These are phyloP conservation scores for Leccinum subtestaceum DNA, from an alignment of 768 basidiomycete genomes.

Conservation along the genomic window DNA sequence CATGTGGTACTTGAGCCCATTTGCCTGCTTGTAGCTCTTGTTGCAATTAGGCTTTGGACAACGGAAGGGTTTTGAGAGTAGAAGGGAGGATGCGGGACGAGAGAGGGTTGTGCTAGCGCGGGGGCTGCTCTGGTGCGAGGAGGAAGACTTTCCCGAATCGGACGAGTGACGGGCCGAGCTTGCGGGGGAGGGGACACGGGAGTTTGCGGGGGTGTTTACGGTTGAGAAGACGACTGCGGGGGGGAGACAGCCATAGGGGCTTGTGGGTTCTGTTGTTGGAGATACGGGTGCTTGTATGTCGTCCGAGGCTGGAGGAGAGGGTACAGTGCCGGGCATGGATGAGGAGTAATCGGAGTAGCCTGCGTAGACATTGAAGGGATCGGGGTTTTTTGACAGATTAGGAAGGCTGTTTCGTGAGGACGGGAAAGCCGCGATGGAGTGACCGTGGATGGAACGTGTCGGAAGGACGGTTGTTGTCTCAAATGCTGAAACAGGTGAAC, in stretches of 20 bases:
- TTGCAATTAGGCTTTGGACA: conserved; percentile 96
- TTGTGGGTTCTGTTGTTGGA: conserved; percentile 33
- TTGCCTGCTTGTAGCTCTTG: conserved; percentile 95
- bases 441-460: conserved; percentile 39
- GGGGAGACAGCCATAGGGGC: conserved; percentile 52
- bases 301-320: conserved; percentile 32
- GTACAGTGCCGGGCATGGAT: conserved; percentile 55
- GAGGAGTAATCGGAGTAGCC: conserved; percentile 65
- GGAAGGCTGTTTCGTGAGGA: conserved; percentile 29
- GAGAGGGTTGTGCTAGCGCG: conserved; percentile 48
- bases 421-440: conserved; percentile 35
- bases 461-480: conserved; percentile 55
- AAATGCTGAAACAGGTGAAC: conserved; percentile 45
- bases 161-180: conserved; percentile 23
- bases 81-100: conserved; percentile 53
- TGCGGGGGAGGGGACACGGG: conserved; percentile 38
- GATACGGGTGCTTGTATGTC: conserved; percentile 27
- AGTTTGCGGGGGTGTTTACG: conserved; percentile 44
- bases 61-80: conserved; percentile 81
- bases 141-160: conserved; percentile 24
- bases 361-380: conserved; percentile 68
- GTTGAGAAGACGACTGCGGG: conserved; percentile 62
- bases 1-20: conserved; percentile 92
- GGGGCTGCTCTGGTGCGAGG: conserved; percentile 26
- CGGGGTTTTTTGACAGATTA: conserved; percentile 36